phyloP scores from a whole-genome alignment of 2,329 filamentous ascomycete species.

The Aspergillus sergii region DNA sequence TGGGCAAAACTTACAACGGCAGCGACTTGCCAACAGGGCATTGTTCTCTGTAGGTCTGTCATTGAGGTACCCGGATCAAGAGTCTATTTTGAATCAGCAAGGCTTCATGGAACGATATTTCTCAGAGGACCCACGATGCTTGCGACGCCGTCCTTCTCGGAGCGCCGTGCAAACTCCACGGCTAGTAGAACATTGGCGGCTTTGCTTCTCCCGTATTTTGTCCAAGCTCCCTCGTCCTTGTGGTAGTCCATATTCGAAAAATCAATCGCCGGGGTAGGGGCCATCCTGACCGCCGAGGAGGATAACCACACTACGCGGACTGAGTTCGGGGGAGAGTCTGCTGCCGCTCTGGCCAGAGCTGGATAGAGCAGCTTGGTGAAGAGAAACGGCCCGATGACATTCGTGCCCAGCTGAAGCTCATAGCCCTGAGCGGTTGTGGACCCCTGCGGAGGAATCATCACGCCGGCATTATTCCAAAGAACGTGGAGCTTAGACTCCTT shows the following conservation, averaged over 20 bases:
- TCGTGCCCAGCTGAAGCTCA: conserved; percentile 42
- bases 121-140: conserved; percentile 12
- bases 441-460: conserved; percentile 40
- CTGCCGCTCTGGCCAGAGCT: conserved; percentile 33
- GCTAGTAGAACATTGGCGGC: conserved; percentile 24
- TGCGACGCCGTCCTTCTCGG: conserved; percentile 19
- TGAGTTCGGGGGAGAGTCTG: conserved; percentile 21
- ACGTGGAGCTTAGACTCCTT: conserved; percentile 43
- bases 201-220: conserved; percentile 25
- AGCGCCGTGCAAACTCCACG: conserved; percentile 17
- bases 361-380: conserved; percentile 29
- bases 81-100: background rate
- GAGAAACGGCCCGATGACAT: conserved; percentile 37
- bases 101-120: background rate
- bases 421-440: conserved; percentile 36
- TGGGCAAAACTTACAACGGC: background rate
- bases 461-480: conserved; percentile 40
- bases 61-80: conserved; percentile 16
- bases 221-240: conserved; percentile 14
- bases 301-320: conserved; percentile 40
- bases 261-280: conserved; percentile 20
- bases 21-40: background rate
- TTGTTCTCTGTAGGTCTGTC: conserved; percentile 15
- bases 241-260: conserved; percentile 22
- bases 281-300: conserved; percentile 30